phyloP scores from a whole-genome alignment of 768 basidiomycete species.

The Roridomyces roridus region DNA sequence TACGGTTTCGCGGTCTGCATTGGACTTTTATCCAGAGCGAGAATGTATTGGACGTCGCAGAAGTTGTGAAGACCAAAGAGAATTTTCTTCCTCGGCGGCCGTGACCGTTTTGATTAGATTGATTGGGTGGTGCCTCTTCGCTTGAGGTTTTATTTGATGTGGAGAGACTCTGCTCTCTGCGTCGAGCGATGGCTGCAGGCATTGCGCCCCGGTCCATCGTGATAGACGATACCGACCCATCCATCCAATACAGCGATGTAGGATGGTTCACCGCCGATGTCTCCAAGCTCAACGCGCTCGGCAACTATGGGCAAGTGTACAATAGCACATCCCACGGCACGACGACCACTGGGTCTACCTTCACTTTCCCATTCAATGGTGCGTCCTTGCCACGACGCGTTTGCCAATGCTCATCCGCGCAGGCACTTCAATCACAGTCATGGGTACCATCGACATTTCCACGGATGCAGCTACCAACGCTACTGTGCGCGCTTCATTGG shows the following conservation, averaged over 20 bases:
- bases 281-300: slow-evolving; percentile 32
- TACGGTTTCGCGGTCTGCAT: too few species aligned
- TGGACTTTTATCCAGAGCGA: too few species aligned
- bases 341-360: neutral
- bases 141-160: too few species aligned
- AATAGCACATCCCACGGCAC: slow-evolving; percentile 19
- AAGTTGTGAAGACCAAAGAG: too few species aligned
- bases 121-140: too few species aligned
- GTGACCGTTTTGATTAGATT: too few species aligned
- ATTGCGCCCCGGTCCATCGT: slow-evolving; percentile 35
- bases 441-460: slow-evolving; percentile 27
- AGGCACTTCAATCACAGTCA: slow-evolving; percentile 35
- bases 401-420: slow-evolving; percentile 2
- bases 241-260: slow-evolving; percentile 35
- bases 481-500: slow-evolving; percentile 1
- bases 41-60: too few species aligned
- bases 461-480: slow-evolving; percentile 18
- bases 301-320: slow-evolving; percentile 41
- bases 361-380: slow-evolving; percentile 18
- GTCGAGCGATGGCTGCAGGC: too few species aligned
- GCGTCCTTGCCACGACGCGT: neutral
- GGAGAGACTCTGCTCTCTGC: too few species aligned
- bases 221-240: slow-evolving; percentile 40
- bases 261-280: slow-evolving; percentile 36
- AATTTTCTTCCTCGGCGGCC: too few species aligned